These are phyloP conservation scores for Naganishia friedmannii DNA, from an alignment of 768 basidiomycete genomes.

Conservation along the genomic window DNA sequence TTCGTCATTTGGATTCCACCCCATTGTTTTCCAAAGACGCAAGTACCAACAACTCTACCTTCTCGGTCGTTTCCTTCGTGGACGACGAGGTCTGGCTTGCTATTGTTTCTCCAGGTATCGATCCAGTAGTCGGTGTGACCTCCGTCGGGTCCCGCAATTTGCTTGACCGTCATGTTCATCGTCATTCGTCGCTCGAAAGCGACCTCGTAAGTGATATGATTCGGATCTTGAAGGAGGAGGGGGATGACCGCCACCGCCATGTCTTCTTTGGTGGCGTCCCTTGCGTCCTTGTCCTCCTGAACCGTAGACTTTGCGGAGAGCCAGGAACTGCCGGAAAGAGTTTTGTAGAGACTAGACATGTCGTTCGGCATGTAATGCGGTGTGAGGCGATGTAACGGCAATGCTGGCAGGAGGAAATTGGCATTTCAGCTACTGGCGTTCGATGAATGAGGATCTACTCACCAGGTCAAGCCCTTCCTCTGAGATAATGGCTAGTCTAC, in stretches of 20 bases:
- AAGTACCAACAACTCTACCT: neutral
- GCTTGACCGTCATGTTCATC: slow-evolving; percentile 3
- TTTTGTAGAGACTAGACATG: neutral
- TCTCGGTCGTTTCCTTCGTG: neutral
- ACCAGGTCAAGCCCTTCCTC: no score
- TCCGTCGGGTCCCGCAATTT: neutral
- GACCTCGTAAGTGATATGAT: neutral
- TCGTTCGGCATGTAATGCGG: neutral
- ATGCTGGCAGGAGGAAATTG: neutral
- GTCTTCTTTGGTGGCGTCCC: neutral
- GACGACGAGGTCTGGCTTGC: neutral
- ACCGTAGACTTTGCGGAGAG: neutral
- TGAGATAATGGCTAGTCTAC: no score
- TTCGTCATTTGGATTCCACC: neutral
- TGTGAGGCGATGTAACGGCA: neutral
- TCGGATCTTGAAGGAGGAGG: neutral
- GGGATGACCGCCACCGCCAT: neutral
- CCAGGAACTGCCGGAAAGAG: neutral
- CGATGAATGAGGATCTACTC: no score
- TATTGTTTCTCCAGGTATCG: neutral
- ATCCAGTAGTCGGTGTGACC: neutral
- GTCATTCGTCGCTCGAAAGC: neutral
- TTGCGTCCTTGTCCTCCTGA: neutral
- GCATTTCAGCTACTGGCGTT: no score
- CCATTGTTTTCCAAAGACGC: neutral